phyloP scores from a whole-genome alignment of 2,329 filamentous ascomycete species.

The Neopestalotiopsis sp. region DNA sequence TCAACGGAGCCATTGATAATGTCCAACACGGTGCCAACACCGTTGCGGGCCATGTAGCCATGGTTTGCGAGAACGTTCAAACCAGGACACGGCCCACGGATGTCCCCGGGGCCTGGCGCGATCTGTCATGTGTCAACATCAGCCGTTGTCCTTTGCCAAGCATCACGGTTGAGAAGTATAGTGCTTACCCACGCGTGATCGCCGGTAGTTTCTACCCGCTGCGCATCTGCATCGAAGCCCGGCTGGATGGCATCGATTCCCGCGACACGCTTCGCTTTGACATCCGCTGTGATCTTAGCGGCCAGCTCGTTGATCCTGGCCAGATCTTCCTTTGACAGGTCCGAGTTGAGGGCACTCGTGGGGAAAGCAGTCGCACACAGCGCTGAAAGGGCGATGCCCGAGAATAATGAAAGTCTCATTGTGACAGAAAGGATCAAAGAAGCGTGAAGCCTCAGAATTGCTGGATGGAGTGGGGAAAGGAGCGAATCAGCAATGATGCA shows the following conservation, averaged over 20 bases:
- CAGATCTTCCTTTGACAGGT: not conserved
- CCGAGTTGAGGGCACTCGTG: not conserved
- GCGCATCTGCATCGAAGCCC: slow-evolving; percentile 2
- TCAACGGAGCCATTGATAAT: not conserved
- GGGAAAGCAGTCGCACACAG: not conserved
- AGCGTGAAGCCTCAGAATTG: not conserved
- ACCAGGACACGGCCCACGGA: slow-evolving; percentile 26
- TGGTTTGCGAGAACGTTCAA: slow-evolving; percentile 19
- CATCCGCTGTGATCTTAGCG: not conserved
- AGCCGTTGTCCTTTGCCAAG: slow-evolving; percentile 1
- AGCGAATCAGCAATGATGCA: not conserved
- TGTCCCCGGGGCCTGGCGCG: slow-evolving; percentile 25
- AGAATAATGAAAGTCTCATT: not conserved
- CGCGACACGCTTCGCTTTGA: slow-evolving; percentile 1
- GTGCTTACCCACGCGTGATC: slow-evolving; percentile 1
- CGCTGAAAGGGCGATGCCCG: not conserved
- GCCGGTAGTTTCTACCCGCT: slow-evolving; percentile 6
- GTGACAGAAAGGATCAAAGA: not conserved
- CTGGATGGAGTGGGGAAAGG: not conserved
- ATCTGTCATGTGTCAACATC: not conserved
- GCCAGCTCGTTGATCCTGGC: slow-evolving; percentile 4
- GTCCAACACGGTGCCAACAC: slow-evolving; percentile 16
- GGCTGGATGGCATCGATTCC: slow-evolving; percentile 1
- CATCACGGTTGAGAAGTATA: not conserved
- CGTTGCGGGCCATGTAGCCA: slow-evolving; percentile 17